Conservation (phyloP, 495 filamentous ascomycete genomes). For the Neurospora tetraspora region DNA sequence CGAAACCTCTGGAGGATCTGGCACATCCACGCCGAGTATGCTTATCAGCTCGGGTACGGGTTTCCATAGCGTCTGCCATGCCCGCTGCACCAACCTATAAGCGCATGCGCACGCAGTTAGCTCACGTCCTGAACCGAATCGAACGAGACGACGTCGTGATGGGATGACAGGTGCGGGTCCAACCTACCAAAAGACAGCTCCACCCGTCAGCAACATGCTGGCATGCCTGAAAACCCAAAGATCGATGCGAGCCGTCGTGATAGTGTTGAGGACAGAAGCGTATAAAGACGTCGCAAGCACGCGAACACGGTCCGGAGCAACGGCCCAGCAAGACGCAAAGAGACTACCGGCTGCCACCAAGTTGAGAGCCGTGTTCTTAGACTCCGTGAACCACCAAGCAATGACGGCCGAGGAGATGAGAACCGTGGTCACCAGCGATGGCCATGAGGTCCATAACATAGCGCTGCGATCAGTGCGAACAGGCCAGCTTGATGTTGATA, state of each 20-base stretch:
- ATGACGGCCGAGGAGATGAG: constrained; percentile 40
- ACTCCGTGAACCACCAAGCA: constrained; percentile 39
- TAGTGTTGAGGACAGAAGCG: constrained; percentile 21
- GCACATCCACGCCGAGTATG: constrained; percentile 86
- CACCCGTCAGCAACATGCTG: constrained; percentile 36
- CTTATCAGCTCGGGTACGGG: constrained; percentile 83
- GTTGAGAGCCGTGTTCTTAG: constrained; percentile 35
- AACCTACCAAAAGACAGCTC: constrained; percentile 36
- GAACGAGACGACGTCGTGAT: neutral
- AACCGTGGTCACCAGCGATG: constrained; percentile 37
- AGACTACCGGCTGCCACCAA: constrained; percentile 36
- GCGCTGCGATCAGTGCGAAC: constrained; percentile 24
- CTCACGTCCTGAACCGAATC: neutral
- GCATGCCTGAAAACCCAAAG: constrained; percentile 29
- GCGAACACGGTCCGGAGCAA: constrained; percentile 34
- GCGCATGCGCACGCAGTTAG: constrained; percentile 7
- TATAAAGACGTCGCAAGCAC: constrained; percentile 27
- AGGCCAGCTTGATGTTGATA: neutral
- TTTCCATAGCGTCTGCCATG: constrained; percentile 77
- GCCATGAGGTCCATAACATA: constrained; percentile 43
- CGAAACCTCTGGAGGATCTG: constrained; percentile 78
- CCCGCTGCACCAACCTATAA: constrained; percentile 66
- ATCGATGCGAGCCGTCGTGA: constrained; percentile 28
- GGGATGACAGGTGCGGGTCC: neutral
- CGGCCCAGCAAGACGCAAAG: constrained; percentile 35